Conservation (phyloP, 2,329 filamentous ascomycete genomes). For the Grosmannia penicillata region DNA sequence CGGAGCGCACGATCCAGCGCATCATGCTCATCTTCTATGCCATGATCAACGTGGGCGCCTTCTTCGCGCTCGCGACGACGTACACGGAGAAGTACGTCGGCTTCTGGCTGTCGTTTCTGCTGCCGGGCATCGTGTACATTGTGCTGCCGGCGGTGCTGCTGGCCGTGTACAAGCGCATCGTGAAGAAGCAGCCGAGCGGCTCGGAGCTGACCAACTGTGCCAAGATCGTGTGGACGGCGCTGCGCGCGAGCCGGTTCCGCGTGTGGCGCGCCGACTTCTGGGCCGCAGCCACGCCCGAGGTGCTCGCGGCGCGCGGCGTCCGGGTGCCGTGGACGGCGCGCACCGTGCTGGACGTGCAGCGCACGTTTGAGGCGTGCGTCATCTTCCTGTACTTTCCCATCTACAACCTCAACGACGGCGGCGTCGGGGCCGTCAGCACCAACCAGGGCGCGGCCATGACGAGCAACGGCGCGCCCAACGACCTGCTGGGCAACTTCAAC, state of each 20-base stretch:
- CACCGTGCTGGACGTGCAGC: constrained; percentile 50
- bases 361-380: constrained; percentile 27
- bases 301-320: constrained; percentile 25
- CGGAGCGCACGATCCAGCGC: constrained; percentile 29
- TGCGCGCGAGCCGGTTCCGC: constrained; percentile 36
- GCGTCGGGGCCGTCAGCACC: constrained; percentile 20
- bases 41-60: constrained; percentile 52
- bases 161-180: constrained; percentile 40
- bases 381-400: constrained; percentile 27
- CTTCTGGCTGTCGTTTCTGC: constrained; percentile 54
- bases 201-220: constrained; percentile 48
- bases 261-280: constrained; percentile 41
- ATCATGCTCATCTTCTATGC: constrained; percentile 39
- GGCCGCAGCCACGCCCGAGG: constrained; percentile 42
- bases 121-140: constrained; percentile 37
- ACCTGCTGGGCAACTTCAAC: constrained; percentile 45
- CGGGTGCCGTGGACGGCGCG: constrained; percentile 49
- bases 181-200: constrained; percentile 43
- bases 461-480: constrained; percentile 39
- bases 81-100: constrained; percentile 65
- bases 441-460: constrained; percentile 27
- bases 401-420: constrained; percentile 24
- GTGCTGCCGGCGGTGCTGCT: constrained; percentile 42
- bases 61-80: constrained; percentile 47
- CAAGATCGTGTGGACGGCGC: constrained; percentile 36